Evolutionary conservation across 441 rosid genomes (phyloP), one percentile per base, ranked within the genome.

Genomic region (Erodium trifolium): DNA sequence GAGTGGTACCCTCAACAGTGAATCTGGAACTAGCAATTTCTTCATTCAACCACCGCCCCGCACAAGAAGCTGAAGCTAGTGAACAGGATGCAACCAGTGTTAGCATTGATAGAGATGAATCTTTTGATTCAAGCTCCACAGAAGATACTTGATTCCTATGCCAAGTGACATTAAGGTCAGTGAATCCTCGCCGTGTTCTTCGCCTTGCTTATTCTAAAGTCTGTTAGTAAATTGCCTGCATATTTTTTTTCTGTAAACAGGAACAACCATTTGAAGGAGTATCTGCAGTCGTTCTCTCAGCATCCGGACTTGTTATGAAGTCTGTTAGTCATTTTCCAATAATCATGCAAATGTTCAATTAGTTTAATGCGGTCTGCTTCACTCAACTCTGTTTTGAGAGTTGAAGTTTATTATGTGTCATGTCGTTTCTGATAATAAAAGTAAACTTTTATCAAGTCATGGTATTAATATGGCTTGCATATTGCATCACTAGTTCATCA

Each of bases 151-250:
- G 47, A 41, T 41, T 41, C 10, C 60, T 53, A 5, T n/a, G 23
- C 60, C 60, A 53, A 53, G 14, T 14, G 18, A 53, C 60, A 53
- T 53, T 53, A 17, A n/a, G 60, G 60, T 53, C 16, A 53, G 60
- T 14, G 19, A 14, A 14, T 53, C 14, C 60, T 4, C 60, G 5
- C 18, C 18, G 14, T 53, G 60, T 53, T 4, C 14, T 53, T 53
- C 60, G 4, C 60, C 18, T 53, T 53, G 60, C 60, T 53, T 53
- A 53, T 53, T n/a, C 17, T n/a, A 53, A 41, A 41, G 47, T 41
- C 47, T 41, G 18, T 53, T 16, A n/a, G 60, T 53, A 53, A 53
- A 19, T 14, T 6, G 0, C 27, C 27, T 23, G 14, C 18, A 7
- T 41, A 53, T 1, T 5, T 16, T 5, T 16, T 14, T 53, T 14